Evolutionary conservation across 768 basidiomycete genomes (phyloP), one percentile per base, ranked within the genome.

Genomic region (Epithele typhae): DNA sequence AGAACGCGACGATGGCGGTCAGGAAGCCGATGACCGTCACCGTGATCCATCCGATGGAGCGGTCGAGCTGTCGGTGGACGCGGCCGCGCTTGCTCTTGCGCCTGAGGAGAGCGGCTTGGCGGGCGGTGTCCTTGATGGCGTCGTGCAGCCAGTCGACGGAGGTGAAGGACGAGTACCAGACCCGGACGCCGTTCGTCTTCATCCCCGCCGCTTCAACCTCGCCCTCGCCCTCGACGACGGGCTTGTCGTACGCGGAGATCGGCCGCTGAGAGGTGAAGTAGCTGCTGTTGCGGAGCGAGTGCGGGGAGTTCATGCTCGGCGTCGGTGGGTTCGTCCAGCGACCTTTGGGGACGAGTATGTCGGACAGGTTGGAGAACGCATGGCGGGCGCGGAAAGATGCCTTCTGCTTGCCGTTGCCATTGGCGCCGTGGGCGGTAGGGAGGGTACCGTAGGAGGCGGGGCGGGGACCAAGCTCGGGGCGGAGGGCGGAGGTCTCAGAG

Each of bases 141-240:
- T 97, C 95, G 58, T 97, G 95, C 44, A 97, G 72, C 95, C 94
- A 97, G 65, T 97, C 93, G 46, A 95, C 86, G 17, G 88, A 92
- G 0, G 89, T 83, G 68, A 84, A 95, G 3, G 87, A 89, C 10
- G 86, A 82, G 64, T 92, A 92, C 90, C 85, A 89, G n/a, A 92
- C 89, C 22, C 91, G 84, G 46, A 91, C 82, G 27, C 93, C 93
- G 55, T 95, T 95, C 40, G 81, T 80, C 59, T 79, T 82, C 25
- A 80, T 73, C 15, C 74, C 62, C 37, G 77, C 79, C 15, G 71
- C 62, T 6, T 71, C 76, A 7, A 40, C 50, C 1, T 30, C 40
- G 12, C 51, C 35, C 63, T 63, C 52, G 43, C 58, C 40, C 32
- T 59, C 57, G 50, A 68, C 64, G 54, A 69, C 64, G 6, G 65